Evolutionary conservation across 805 yeast species (phyloP).

Genomic region (Komagataella pastoris): DNA sequence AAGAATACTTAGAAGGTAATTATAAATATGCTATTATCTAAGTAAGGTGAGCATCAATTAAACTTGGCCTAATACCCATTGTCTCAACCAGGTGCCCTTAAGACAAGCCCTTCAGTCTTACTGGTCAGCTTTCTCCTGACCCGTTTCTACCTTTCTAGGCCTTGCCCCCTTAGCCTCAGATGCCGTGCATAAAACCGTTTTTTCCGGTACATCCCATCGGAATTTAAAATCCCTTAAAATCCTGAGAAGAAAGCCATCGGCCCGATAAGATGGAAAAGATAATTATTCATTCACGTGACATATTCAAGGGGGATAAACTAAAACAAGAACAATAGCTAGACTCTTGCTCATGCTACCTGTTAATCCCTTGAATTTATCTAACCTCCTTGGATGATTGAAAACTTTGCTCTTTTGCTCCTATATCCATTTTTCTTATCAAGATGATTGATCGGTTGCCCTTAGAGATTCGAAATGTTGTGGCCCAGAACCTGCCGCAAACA

Average conservation of each 20-base stretch:
- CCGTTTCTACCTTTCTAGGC: no score
- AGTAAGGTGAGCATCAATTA: no score
- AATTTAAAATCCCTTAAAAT: background rate
- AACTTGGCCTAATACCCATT: no score
- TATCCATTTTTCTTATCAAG: background rate
- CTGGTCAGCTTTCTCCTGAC: no score
- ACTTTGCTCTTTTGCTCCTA: background rate
- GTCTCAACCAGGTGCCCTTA: no score
- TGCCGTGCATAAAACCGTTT: background rate
- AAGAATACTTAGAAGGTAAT: no score
- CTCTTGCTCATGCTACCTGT: background rate
- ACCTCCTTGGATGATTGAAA: background rate
- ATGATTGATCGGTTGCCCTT: conserved; percentile 14
- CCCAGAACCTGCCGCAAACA: conserved; percentile 9
- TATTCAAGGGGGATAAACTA: background rate
- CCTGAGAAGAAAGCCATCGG: background rate
- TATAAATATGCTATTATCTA: no score
- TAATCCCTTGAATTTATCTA: background rate
- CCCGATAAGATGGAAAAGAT: background rate
- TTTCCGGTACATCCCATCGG: background rate
- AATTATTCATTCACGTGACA: background rate
- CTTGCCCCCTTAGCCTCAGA: background rate
- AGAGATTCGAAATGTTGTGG: conserved; percentile 9
- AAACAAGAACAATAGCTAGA: background rate
- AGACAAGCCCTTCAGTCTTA: no score